Evolutionary conservation across 257 asterid species (phyloP).

Genomic region (Voacanga thouarsii): DNA sequence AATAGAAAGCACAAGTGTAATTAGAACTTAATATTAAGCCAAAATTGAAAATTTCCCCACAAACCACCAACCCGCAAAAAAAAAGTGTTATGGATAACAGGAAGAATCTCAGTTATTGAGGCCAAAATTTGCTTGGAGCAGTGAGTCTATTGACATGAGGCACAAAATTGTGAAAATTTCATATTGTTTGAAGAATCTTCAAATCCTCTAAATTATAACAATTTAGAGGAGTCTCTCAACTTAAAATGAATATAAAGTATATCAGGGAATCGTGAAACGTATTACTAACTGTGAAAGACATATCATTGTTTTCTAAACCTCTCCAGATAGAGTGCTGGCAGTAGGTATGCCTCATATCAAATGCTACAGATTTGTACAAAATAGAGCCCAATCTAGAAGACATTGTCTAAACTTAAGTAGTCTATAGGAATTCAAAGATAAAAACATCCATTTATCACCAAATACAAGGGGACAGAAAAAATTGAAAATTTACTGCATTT

Average conservation of each 20-base stretch:
- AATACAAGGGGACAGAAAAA: background rate
- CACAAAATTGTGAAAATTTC: background rate
- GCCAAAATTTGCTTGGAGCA: background rate
- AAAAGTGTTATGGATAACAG: background rate
- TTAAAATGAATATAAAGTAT: background rate
- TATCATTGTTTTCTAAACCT: background rate
- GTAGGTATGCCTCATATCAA: background rate
- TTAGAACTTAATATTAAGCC: background rate
- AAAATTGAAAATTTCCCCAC: background rate
- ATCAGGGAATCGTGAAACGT: background rate
- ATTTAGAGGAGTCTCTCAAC: background rate
- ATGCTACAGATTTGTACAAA: background rate
- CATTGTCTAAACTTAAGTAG: too few relatives aligned
- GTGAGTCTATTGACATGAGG: too few relatives aligned
- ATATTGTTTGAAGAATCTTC: background rate
- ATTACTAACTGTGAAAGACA: background rate
- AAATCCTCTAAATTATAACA: background rate
- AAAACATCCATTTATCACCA: background rate
- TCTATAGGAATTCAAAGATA: background rate
- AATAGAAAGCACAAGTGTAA: too few relatives aligned
- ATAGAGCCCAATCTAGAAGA: background rate
- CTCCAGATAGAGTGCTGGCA: background rate
- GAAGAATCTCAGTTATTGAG: background rate
- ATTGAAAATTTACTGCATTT: too few relatives aligned
- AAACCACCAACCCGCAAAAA: too few relatives aligned